Conservation (phyloP, 164 flowering plant genomes). For the Aristolochia contorta region DNA sequence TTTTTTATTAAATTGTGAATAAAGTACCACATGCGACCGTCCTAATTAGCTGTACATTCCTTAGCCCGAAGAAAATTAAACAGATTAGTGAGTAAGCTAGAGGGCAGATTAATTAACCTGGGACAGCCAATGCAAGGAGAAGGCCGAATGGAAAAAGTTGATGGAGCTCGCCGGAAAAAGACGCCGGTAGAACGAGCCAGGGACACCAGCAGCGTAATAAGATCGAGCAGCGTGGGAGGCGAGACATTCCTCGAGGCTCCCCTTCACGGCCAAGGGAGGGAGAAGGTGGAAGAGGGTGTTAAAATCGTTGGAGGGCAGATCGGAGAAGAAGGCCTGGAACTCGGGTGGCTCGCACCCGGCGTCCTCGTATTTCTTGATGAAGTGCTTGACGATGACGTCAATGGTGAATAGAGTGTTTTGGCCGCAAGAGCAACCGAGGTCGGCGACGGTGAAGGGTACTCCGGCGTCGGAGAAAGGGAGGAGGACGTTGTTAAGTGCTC, state of each 20-base stretch:
- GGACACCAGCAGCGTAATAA: constrained; percentile 80
- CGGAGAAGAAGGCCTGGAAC: constrained; percentile 81
- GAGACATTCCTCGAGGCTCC: constrained; percentile 76
- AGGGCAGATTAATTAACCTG: constrained; percentile 48
- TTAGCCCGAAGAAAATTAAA: too few relatives aligned
- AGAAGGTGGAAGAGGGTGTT: constrained; percentile 87
- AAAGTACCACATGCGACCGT: too few relatives aligned
- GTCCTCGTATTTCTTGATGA: constrained; percentile 56
- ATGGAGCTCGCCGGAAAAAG: constrained; percentile 67
- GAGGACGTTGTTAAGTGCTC: constrained; percentile 46
- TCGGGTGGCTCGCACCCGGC: constrained; percentile 49
- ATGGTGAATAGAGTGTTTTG: constrained; percentile 55
- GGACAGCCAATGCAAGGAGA: constrained; percentile 91
- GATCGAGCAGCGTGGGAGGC: constrained; percentile 45
- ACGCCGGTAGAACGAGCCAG: constrained; percentile 70
- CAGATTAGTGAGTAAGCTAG: too few relatives aligned
- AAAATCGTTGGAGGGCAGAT: constrained; percentile 86
- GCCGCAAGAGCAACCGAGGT: constrained; percentile 77
- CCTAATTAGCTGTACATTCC: too few relatives aligned
- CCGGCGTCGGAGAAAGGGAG: constrained; percentile 23
- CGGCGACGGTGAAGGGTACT: constrained; percentile 60
- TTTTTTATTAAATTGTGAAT: too few relatives aligned
- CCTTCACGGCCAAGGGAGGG: constrained; percentile 42
- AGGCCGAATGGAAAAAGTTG: constrained; percentile 73
- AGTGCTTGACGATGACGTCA: constrained; percentile 63